Base-by-base conservation (phyloP, 768 basidiomycete genomes). In the Phlebiopsis gigantea region DNA sequence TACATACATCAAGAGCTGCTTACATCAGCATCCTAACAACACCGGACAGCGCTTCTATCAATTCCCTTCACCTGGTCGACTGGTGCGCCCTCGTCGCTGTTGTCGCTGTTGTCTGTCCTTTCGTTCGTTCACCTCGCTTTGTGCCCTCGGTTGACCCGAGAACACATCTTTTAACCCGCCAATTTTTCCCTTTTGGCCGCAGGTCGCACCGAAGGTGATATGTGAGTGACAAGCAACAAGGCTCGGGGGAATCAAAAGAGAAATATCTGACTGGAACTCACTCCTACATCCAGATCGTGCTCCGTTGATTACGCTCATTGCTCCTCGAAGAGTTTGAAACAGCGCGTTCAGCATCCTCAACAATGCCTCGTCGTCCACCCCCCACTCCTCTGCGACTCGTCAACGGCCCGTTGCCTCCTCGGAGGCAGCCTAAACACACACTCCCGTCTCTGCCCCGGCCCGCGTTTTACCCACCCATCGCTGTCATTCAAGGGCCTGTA, bases 381-480 rank as follows among this genome's bases (percentile, higher is more conserved):
- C 88, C 88, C 5, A 77, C 81, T 44, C 76, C 85, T 26, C 81
- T 90, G 58, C 80, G 75, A 47, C 79, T 90, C 56, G 70, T 78
- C 56, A 69, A 73, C 34, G 88, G 86, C 14, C 86, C 86, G 4
- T 75, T 80, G 25, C 85, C 87, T 2, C 67, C 79, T n/a, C 78
- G 85, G 60, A 79, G 79, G 50, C 61, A 73, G 45, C 79, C 85
- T 21, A 87, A 79, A 65, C 85, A 89, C 69, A 78, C 73, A 14
- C 74, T 90, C 61, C 89, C 89, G 12, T 79, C 81, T n/a, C 22
- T 84, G 25, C 88, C 88, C 10, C 73, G 73, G 39, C 85, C 85
- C 0, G 67, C 69, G 5, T 71, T 74, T 62, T 48, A 65, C 46
- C 68, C 66, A 26, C 49, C 47, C 15, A 57, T 56, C 4, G 62